phyloP scores from a whole-genome alignment of 257 asterid species.

The Pogostemon cablin region DNA sequence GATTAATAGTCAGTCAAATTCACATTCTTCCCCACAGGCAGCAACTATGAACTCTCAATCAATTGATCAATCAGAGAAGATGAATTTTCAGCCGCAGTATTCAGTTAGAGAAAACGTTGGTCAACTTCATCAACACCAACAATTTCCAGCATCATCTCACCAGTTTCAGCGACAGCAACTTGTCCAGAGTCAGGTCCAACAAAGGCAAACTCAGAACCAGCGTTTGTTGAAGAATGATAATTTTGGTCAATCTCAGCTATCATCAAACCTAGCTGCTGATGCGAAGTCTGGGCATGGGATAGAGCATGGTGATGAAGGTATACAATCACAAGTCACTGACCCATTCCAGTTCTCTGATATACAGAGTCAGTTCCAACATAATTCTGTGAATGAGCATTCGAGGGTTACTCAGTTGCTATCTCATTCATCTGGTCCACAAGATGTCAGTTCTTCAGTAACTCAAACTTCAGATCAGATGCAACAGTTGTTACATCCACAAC shows the following conservation, averaged over 20 bases:
- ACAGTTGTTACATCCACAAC: slow-evolving; percentile 53
- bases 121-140: slow-evolving; percentile 60
- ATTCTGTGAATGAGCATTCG: slow-evolving; percentile 56
- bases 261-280: slow-evolving; percentile 52
- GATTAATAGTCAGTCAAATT: slow-evolving; percentile 51
- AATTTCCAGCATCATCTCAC: slow-evolving; percentile 57
- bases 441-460: slow-evolving; percentile 47
- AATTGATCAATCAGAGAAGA: slow-evolving; percentile 56
- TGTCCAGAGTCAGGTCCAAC: slow-evolving; percentile 68
- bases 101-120: slow-evolving; percentile 58
- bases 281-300: slow-evolving; percentile 56
- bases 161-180: slow-evolving; percentile 70
- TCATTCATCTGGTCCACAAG: slow-evolving; percentile 54
- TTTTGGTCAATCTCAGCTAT: slow-evolving; percentile 59
- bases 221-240: slow-evolving; percentile 53
- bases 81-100: slow-evolving; percentile 59
- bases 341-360: slow-evolving; percentile 64
- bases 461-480: slow-evolving; percentile 72
- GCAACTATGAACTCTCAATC: slow-evolving; percentile 52
- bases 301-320: slow-evolving; percentile 48
- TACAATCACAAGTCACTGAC: slow-evolving; percentile 58
- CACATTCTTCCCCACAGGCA: slow-evolving; percentile 58
- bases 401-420: slow-evolving; percentile 58
- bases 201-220: slow-evolving; percentile 68
- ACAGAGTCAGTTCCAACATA: slow-evolving; percentile 64